Evolutionary conservation across 176 grass and related monocot species (phyloP).

Genomic region (Cymbopogon citratus): DNA sequence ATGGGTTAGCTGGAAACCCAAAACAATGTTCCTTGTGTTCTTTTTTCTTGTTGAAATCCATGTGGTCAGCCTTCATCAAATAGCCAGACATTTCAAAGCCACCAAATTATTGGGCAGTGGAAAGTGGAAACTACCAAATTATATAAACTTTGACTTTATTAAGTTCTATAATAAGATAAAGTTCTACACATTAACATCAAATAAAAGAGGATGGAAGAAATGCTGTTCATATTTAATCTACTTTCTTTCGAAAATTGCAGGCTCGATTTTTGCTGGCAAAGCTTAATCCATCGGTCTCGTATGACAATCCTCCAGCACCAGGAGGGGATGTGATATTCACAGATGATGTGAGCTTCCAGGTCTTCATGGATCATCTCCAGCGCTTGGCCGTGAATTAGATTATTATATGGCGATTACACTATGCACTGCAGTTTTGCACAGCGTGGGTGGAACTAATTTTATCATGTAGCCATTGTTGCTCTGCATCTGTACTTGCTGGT

Average conservation of each 20-base stretch:
- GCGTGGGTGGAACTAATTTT: not conserved
- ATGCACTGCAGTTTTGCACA: constrained; percentile 25
- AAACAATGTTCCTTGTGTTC: not conserved
- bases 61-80: not conserved
- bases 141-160: too few species aligned
- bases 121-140: too few species aligned
- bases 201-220: not conserved
- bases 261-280: constrained; percentile 89
- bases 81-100: not conserved
- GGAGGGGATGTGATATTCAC: constrained; percentile 93
- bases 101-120: too few species aligned
- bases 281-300: constrained; percentile 78
- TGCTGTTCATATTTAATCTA: not conserved
- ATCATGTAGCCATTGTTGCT: not conserved
- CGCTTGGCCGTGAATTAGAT: constrained; percentile 70
- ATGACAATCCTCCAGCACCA: constrained; percentile 54
- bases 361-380: constrained; percentile 95
- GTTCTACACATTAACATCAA: not conserved
- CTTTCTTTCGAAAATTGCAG: constrained; percentile 40
- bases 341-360: constrained; percentile 86
- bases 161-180: too few species aligned
- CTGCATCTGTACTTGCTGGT: not conserved
- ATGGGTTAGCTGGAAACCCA: not conserved
- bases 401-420: not conserved
- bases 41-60: not conserved